These are phyloP conservation scores for Diutina ranongensis DNA, from an alignment of 1,139 yeast species.

Conservation along the genomic window DNA sequence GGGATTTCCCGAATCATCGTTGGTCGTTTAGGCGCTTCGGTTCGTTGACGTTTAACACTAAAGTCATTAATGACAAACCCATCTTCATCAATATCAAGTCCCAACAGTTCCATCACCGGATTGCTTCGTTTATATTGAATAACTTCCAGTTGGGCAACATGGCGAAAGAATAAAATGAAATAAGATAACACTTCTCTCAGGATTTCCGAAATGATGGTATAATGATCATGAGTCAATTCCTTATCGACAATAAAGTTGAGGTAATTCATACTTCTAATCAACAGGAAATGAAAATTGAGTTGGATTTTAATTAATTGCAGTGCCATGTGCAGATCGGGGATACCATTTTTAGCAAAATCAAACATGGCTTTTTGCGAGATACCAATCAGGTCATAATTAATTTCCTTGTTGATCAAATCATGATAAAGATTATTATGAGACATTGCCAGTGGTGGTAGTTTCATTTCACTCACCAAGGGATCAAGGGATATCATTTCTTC, in stretches of 20 bases:
- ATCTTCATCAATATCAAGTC: conserved; percentile 26
- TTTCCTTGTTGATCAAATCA: conserved; percentile 1
- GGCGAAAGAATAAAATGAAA: conserved; percentile 28
- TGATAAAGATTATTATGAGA: conserved; percentile 24
- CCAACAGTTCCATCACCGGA: conserved; percentile 6
- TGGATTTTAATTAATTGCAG: conserved; percentile 32
- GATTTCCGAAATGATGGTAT: conserved; percentile 24
- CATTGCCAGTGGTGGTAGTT: conserved; percentile 20
- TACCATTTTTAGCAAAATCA: conserved; percentile 22
- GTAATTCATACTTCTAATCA: conserved; percentile 34
- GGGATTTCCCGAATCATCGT: conserved; percentile 16
- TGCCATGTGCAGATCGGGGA: conserved; percentile 31
- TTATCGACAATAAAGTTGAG: conserved; percentile 36
- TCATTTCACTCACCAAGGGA: conserved; percentile 25
- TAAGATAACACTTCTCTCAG: conserved; percentile 30
- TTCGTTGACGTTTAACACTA: conserved; percentile 26
- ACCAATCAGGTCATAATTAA: conserved; percentile 9
- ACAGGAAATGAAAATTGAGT: conserved; percentile 32
- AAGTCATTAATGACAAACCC: conserved; percentile 39
- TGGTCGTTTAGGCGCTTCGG: conserved; percentile 7
- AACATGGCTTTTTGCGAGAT: conserved; percentile 21
- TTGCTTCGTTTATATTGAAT: background rate
- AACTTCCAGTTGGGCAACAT: conserved; percentile 10
- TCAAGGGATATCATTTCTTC: conserved; percentile 18
- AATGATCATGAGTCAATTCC: conserved; percentile 28